Conservation (phyloP, 2,329 filamentous ascomycete species). For the Microsporum ferrugineum region DNA sequence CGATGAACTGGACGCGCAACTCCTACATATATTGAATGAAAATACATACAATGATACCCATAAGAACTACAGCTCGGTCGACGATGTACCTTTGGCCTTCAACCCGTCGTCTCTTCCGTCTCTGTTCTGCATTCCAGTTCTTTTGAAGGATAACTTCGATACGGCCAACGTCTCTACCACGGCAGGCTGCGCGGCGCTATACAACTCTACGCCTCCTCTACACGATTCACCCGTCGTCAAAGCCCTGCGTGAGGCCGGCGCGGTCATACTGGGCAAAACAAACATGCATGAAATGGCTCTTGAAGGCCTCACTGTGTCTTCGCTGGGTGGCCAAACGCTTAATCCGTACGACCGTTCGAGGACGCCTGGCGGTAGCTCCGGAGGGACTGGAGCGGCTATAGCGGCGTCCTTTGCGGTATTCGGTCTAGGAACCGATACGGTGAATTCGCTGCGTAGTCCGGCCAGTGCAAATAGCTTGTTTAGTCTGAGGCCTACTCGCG, state of each 20-base stretch:
- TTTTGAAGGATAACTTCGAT: slow-evolving; percentile 56
- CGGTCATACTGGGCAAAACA: slow-evolving; percentile 48
- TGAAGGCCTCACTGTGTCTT: slow-evolving; percentile 52
- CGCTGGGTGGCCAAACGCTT: slow-evolving; percentile 51
- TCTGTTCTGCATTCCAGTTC: slow-evolving; percentile 51
- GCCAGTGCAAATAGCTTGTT: slow-evolving; percentile 51
- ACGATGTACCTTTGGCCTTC: slow-evolving; percentile 16
- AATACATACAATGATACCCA: not conserved
- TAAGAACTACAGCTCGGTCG: not conserved
- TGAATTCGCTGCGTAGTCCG: slow-evolving; percentile 52
- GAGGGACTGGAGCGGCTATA: slow-evolving; percentile 51
- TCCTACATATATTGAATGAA: not conserved
- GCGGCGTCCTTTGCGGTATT: slow-evolving; percentile 48
- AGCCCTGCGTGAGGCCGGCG: slow-evolving; percentile 42
- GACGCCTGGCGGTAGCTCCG: slow-evolving; percentile 55
- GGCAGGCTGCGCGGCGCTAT: slow-evolving; percentile 42
- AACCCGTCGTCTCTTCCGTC: slow-evolving; percentile 29
- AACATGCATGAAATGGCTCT: slow-evolving; percentile 55
- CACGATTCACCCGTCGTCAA: slow-evolving; percentile 42
- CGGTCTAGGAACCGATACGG: slow-evolving; percentile 49
- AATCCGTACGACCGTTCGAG: slow-evolving; percentile 55
- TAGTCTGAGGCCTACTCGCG: slow-evolving; percentile 47
- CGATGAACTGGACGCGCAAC: slow-evolving; percentile 36
- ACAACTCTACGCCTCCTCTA: slow-evolving; percentile 28
- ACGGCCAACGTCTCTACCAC: slow-evolving; percentile 47